Conservation (phyloP, 2,329 filamentous ascomycete species). For the Monosporascus sp. region DNA sequence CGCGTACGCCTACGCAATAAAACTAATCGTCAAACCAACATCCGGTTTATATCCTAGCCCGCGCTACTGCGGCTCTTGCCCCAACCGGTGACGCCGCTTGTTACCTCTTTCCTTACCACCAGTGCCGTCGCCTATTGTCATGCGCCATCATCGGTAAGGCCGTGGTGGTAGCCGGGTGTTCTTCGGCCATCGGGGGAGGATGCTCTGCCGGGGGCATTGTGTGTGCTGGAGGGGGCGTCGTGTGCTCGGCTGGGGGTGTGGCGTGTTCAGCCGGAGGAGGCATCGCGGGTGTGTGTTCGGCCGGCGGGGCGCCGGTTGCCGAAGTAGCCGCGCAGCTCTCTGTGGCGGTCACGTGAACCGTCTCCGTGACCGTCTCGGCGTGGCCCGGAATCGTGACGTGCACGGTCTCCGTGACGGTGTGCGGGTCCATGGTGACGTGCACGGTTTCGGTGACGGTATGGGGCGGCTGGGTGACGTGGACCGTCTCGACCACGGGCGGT, state of each 20-base stretch:
- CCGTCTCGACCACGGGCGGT: neutral
- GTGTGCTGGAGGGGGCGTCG: too few species aligned
- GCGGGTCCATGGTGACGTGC: neutral
- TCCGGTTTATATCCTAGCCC: too few species aligned
- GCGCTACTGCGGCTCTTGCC: too few species aligned
- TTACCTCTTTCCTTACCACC: neutral
- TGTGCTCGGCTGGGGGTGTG: neutral
- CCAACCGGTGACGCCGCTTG: too few species aligned
- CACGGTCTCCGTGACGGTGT: neutral
- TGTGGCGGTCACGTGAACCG: neutral
- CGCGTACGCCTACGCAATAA: too few species aligned
- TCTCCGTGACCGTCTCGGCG: neutral
- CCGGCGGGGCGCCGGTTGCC: too few species aligned
- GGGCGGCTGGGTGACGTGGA: neutral
- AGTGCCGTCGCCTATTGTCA: neutral
- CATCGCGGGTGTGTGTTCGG: too few species aligned
- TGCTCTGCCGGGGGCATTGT: neutral
- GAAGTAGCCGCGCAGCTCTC: neutral
- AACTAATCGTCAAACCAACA: too few species aligned
- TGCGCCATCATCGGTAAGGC: neutral
- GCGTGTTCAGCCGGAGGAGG: too few species aligned
- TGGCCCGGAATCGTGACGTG: neutral
- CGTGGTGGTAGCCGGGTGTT: neutral
- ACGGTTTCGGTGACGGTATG: neutral
- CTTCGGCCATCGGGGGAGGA: neutral